Base-by-base conservation (phyloP, 139 green algal genomes). In the Picochlorum sp. region DNA sequence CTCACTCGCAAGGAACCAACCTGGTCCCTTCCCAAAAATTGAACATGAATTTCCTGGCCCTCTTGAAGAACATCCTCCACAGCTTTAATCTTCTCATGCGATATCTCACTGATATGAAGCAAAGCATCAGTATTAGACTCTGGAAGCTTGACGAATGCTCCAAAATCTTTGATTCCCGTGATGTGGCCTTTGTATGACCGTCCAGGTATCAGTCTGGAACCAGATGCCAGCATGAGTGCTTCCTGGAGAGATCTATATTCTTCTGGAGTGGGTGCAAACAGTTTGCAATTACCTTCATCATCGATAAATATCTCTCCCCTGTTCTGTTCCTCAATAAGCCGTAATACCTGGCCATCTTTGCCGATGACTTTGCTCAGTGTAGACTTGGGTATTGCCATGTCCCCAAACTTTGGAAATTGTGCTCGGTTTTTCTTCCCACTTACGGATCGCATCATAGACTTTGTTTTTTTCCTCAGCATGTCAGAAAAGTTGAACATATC, bases 71-170 rank as follows among this genome's bases (percentile, higher is more conserved):
- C 63, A 10, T 83, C 77, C 3, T 70, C 55, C 1, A 87, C 55
- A 24, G 61, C 41, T 9, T 44, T 25, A 18, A 80, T 36, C 3
- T 57, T 52, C 4, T 52, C 7, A 24, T 63, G 32, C 0, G 56
- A 54, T 1, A 85, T 4, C 36, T 85, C 72, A 20, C 62, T 76
- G 36, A 86, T 75, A 64, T 87, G 80, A 35, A 87, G 72, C 51
- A 84, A 57, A 1, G 64, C 68, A 13, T 60, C 62, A 22, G 61
- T 49, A 36, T 70, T 66, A 40, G 61, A 47, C 6, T 13, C 32
- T 24, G 31, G 55, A 13, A 61, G 13, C 9, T 29, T 20, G 14
- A 61, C 30, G 9, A 61, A 61, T 22, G 55, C 55, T 24, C 55
- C 55, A 61, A 61, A 61, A 51, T 61, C 55, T 51, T 61, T 61